These are phyloP conservation scores for Chaetomium strumarium DNA, from an alignment of 2,329 filamentous ascomycete genomes.

Conservation along the genomic window DNA sequence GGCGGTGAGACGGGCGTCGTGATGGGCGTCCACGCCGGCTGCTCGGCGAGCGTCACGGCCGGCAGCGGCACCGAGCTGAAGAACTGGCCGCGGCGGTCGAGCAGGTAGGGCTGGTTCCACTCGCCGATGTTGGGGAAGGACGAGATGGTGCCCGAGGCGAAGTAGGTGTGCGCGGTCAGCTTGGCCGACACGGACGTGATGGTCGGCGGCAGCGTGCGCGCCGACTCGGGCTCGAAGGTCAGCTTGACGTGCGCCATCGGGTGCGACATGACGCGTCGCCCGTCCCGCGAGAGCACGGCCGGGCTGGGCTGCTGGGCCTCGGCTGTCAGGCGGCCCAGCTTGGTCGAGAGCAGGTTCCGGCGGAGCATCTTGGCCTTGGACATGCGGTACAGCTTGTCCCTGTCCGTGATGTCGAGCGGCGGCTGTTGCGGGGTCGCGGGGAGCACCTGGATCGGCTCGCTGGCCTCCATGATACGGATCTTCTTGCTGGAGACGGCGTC, in stretches of 20 bases:
- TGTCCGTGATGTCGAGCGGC: conserved; percentile 43
- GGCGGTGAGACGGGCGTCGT: conserved; percentile 29
- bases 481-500: conserved; percentile 24
- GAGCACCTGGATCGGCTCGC: conserved; percentile 44
- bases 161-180: conserved; percentile 48
- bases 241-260: conserved; percentile 42
- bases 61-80: conserved; percentile 39
- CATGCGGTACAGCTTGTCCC: conserved; percentile 46
- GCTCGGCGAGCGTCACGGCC: conserved; percentile 30
- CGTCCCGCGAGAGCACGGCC: conserved; percentile 47
- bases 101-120: conserved; percentile 33
- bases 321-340: conserved; percentile 44
- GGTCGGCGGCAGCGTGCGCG: conserved; percentile 37
- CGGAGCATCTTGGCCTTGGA: conserved; percentile 47
- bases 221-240: conserved; percentile 40
- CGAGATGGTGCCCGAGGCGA: conserved; percentile 40
- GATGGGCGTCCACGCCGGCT: conserved; percentile 38
- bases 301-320: conserved; percentile 39
- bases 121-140: conserved; percentile 45
- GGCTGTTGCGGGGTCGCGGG: conserved; percentile 45
- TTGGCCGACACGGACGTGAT: conserved; percentile 46
- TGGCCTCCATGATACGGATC: conserved; percentile 26
- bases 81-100: conserved; percentile 42
- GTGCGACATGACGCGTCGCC: conserved; percentile 33
- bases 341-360: conserved; percentile 47